Evolutionary conservation across 345 rosid species (phyloP), one percentile per base, ranked within the genome.

Genomic region (Draba incana): DNA sequence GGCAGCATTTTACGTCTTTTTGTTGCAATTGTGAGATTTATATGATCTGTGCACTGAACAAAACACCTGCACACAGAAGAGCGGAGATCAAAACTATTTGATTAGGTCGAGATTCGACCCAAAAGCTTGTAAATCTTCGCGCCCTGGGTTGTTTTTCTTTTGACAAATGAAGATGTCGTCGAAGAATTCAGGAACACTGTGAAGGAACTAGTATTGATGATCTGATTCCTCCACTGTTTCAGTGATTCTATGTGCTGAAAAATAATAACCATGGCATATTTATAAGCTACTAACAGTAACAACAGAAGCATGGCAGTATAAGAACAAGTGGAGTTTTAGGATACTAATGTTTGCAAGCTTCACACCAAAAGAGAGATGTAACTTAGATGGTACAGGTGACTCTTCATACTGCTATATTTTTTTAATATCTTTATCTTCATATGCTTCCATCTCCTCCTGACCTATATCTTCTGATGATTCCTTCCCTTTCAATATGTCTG

Each of bases 1-100:
- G 14, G 33, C 60, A 15, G 45, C 62, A 38, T 39, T 3, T 38
- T 50, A 25, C 25, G 55, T 50, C 28, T 50, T 50, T 50, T 50
- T 50, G 20, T 20, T 20, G 20, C 20, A 31, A 33, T 6, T 28
- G 42, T 16, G 12, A 47, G 52, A 16, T 14, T 47, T 2, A 3
- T 47, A 16, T 47, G 12, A 47, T 8, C 12, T 6, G 16, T 43
- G 46, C 8, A 4, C 15, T 15, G 4, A 42, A 43, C 16, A 43
- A 42, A 41, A 41, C 45, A 41, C 20, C 20, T 20, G 20, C 20
- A 20, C 20, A 20, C 20, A 20, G 1, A 20, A 20, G 20, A 20
- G 20, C 20, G 20, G 20, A 20, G 45, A 41, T 10, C 45, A 12
- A 3, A 11, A 0, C 14, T 41, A 11, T 4, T 11, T 5, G 45